Conservation (phyloP, 257 asterid genomes). For the Ligustrum vulgare region DNA sequence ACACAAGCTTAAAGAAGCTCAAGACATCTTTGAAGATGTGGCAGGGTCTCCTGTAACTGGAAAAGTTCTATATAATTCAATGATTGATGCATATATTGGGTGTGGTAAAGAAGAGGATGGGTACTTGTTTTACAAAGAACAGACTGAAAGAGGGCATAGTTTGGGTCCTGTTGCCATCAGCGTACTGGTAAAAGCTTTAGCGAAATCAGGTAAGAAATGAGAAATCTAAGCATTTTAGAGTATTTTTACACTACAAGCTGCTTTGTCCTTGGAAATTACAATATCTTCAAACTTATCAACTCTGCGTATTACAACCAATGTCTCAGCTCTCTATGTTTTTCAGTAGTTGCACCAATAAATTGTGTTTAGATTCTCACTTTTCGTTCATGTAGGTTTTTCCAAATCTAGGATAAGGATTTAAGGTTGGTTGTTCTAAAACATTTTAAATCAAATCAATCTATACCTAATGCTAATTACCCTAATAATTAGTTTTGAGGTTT, state of each 20-base stretch:
- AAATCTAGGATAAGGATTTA: background rate
- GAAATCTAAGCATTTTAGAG: background rate
- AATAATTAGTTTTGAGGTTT: background rate
- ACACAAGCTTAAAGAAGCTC: conserved; percentile 55
- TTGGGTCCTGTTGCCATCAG: conserved; percentile 85
- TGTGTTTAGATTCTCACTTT: background rate
- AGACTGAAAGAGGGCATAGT: conserved; percentile 49
- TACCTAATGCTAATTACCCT: background rate
- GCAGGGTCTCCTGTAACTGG: conserved; percentile 36
- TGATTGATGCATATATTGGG: conserved; percentile 62
- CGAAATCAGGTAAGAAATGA: conserved; percentile 56
- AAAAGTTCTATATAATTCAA: conserved; percentile 46
- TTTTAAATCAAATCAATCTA: background rate
- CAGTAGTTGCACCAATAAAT: background rate
- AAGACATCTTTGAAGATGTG: conserved; percentile 50
- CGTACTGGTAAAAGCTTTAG: conserved; percentile 79
- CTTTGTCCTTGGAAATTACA: background rate
- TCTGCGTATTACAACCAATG: background rate
- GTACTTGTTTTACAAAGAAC: conserved; percentile 66
- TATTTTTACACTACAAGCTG: background rate
- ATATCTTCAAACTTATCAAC: background rate
- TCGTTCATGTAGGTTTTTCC: background rate
- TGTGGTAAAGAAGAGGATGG: conserved; percentile 70
- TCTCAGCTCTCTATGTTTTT: background rate
- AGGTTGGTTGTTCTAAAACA: background rate